phyloP scores from a whole-genome alignment of 1,139 yeast species.

The Lodderomyces theae region DNA sequence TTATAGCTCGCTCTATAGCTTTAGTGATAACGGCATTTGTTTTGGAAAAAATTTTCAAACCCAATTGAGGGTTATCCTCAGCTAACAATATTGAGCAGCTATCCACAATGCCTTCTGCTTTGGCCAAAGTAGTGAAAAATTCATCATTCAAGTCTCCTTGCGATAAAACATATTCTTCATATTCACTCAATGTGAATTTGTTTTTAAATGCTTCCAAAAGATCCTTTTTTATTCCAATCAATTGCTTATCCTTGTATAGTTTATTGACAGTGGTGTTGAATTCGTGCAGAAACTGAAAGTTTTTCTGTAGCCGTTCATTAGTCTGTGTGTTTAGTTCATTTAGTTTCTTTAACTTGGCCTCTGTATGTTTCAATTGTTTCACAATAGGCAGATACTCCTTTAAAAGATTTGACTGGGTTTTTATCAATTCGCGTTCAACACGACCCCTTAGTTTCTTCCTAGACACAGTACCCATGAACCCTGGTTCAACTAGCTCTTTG shows the following conservation, averaged over 20 bases:
- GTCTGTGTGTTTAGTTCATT: slow-evolving; percentile 35
- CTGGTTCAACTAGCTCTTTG: slow-evolving; percentile 47
- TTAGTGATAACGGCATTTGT: slow-evolving; percentile 50
- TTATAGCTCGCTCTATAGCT: slow-evolving; percentile 50
- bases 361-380: slow-evolving; percentile 43
- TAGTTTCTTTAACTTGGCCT: slow-evolving; percentile 38
- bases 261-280: slow-evolving; percentile 38
- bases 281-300: slow-evolving; percentile 19
- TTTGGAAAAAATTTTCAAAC: slow-evolving; percentile 64
- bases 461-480: slow-evolving; percentile 54
- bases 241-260: slow-evolving; percentile 41
- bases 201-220: slow-evolving; percentile 57
- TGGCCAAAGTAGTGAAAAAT: slow-evolving; percentile 59
- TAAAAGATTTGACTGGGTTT: slow-evolving; percentile 55
- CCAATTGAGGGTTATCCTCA: slow-evolving; percentile 68
- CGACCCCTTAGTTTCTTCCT: slow-evolving; percentile 63
- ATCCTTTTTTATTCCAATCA: slow-evolving; percentile 50
- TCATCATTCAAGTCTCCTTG: slow-evolving; percentile 48
- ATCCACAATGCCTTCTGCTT: slow-evolving; percentile 62
- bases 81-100: slow-evolving; percentile 69
- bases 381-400: slow-evolving; percentile 63
- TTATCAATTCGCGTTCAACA: slow-evolving; percentile 69
- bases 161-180: slow-evolving; percentile 59
- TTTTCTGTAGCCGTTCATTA: slow-evolving; percentile 35
- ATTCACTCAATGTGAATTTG: slow-evolving; percentile 67